Evolutionary conservation across 129 eudicot species (phyloP).

Genomic region (Cynara cardunculus): DNA sequence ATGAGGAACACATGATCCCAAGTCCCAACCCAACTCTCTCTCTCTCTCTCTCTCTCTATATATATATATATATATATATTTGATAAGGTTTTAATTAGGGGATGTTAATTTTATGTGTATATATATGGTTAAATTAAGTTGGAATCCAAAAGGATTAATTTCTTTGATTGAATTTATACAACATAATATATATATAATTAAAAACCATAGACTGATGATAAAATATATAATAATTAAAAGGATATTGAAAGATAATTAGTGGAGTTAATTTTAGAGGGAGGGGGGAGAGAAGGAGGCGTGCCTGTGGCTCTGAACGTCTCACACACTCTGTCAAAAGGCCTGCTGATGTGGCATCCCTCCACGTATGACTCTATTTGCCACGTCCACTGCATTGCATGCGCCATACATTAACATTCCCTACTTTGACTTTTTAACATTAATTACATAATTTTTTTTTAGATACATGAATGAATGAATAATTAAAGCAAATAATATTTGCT

Average conservation of each 20-base stretch:
- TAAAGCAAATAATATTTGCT: too few species aligned
- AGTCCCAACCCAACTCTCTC: too few species aligned
- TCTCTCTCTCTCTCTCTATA: too few species aligned
- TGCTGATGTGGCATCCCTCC: not conserved
- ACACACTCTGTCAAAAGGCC: not conserved
- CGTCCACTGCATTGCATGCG: not conserved
- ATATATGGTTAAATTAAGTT: too few species aligned
- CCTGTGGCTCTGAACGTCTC: not conserved
- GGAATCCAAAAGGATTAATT: not conserved
- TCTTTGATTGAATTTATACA: not conserved
- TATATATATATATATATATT: too few species aligned
- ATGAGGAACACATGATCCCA: too few species aligned
- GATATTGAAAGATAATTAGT: not conserved
- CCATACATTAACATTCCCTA: too few species aligned
- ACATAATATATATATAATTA: not conserved
- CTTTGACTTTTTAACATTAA: too few species aligned
- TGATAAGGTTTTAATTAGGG: too few species aligned
- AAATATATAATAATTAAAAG: not conserved
- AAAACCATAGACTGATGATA: not conserved
- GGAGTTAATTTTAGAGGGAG: not conserved
- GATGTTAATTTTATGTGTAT: too few species aligned
- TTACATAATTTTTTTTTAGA: too few species aligned
- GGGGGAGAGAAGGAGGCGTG: not conserved
- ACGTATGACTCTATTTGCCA: not conserved
- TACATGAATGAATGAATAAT: too few species aligned